A percentile compares a stretch with the other conserved stretches of the same genome.
Conservation (phyloP, 169 alveolate genomes). For the Plasmodium fragile region DNA sequence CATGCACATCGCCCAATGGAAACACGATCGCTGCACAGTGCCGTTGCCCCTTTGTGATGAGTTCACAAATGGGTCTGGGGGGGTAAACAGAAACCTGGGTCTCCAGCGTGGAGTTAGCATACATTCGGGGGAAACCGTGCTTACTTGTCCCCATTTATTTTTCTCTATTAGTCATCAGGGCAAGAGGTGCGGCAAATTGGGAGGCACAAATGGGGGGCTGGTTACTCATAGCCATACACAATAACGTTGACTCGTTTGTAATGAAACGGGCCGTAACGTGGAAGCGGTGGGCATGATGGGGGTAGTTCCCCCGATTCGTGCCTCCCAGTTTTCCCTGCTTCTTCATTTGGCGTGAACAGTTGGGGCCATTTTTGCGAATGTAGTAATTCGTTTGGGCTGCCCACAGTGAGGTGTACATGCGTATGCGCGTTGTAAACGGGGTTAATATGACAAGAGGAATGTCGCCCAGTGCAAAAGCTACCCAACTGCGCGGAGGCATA, state of each 20-base stretch:
- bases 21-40: not conserved
- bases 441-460: not conserved
- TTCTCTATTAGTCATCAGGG: not conserved
- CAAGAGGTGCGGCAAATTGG: not conserved
- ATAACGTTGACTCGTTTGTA: not conserved
- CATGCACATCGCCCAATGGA: not conserved
- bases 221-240: not conserved
- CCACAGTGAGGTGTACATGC: not conserved
- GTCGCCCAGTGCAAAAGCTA: not conserved
- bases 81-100: not conserved
- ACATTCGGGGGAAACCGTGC: not conserved
- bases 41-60: not conserved
- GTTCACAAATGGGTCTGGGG: not conserved
- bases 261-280: not conserved
- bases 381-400: not conserved
- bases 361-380: not conserved
- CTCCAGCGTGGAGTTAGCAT: not conserved
- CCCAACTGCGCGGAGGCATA: not conserved
- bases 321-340: not conserved
- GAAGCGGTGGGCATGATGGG: not conserved
- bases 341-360: not conserved
- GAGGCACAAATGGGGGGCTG: not conserved
- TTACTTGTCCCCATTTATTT: not conserved
- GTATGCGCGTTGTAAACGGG: not conserved
- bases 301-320: not conserved